phyloP scores from a whole-genome alignment of 169 alveolate species.

The Hepatocystis sp. region DNA sequence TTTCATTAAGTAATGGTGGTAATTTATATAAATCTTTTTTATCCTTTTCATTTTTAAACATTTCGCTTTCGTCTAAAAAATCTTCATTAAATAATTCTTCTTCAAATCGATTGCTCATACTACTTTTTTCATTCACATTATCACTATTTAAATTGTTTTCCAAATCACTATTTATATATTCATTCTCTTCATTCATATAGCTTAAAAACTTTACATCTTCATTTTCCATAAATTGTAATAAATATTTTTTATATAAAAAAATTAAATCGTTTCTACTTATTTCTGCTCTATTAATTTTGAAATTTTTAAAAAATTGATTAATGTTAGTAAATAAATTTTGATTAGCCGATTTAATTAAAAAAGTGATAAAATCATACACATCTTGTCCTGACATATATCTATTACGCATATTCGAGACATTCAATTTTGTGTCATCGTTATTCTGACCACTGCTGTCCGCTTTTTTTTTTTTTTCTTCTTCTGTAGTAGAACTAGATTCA shows the following conservation, averaged over 20 bases:
- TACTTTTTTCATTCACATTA: too few relatives aligned
- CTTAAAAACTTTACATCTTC: slow-evolving; percentile 75
- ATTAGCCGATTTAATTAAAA: slow-evolving; percentile 64
- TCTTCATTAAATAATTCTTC: slow-evolving; percentile 29
- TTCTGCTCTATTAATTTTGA: slow-evolving; percentile 75
- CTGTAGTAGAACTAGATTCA: neutral
- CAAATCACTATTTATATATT: too few relatives aligned
- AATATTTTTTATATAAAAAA: slow-evolving; percentile 67
- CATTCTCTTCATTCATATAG: slow-evolving; percentile 58
- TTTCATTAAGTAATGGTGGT: slow-evolving; percentile 69
- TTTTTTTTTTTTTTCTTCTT: neutral
- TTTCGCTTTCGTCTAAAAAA: neutral
- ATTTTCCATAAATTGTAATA: slow-evolving; percentile 75
- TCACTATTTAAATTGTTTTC: neutral
- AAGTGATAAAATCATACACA: slow-evolving; percentile 70
- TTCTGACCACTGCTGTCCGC: too few relatives aligned
- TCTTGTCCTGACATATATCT: slow-evolving; percentile 77
- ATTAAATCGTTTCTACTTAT: slow-evolving; percentile 76
- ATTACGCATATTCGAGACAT: neutral
- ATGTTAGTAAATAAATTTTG: slow-evolving; percentile 75
- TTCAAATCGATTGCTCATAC: neutral
- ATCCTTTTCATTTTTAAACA: neutral
- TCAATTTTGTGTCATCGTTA: neutral
- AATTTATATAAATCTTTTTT: slow-evolving; percentile 27
- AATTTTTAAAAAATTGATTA: slow-evolving; percentile 70